phyloP scores from a whole-genome alignment of 1,139 yeast genomes.

The Diutina siamensis region DNA sequence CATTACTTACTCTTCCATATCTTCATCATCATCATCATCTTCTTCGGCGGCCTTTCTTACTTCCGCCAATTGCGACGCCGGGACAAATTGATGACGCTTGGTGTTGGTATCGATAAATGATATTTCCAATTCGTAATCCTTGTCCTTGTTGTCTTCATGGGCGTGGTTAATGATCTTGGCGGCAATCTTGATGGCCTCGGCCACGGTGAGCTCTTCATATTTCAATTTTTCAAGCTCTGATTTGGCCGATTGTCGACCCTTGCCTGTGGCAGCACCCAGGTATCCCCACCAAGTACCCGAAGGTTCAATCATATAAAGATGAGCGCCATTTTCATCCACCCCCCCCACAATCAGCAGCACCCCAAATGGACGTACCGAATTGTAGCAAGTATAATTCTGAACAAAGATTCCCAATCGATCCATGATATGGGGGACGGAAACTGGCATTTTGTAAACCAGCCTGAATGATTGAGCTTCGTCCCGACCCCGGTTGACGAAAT shows the following conservation, averaged over 20 bases:
- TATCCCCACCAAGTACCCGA: conserved; percentile 98
- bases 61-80: conserved; percentile 64
- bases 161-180: conserved; percentile 89
- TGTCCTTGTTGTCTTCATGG: conserved; percentile 95
- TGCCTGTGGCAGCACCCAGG: conserved; percentile 94
- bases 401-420: conserved; percentile 86
- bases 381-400: conserved; percentile 91
- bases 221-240: conserved; percentile 90
- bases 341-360: conserved; percentile 90
- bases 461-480: conserved; percentile 83
- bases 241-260: conserved; percentile 94
- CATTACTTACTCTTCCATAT: conserved; percentile 32
- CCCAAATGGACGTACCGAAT: conserved; percentile 97
- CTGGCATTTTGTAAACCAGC: conserved; percentile 62
- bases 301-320: conserved; percentile 94
- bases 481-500: conserved; percentile 82
- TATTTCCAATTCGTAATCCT: conserved; percentile 90
- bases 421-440: conserved; percentile 73
- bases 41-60: conserved; percentile 77
- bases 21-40: conserved; percentile 54
- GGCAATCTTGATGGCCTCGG: conserved; percentile 84
- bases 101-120: conserved; percentile 69
- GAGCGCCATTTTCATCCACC: conserved; percentile 79
- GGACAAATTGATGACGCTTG: conserved; percentile 62
- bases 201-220: conserved; percentile 52